Evolutionary conservation across 805 yeast species (phyloP), one percentile per base, ranked within the genome.

Genomic region (Candida vaughaniae): DNA sequence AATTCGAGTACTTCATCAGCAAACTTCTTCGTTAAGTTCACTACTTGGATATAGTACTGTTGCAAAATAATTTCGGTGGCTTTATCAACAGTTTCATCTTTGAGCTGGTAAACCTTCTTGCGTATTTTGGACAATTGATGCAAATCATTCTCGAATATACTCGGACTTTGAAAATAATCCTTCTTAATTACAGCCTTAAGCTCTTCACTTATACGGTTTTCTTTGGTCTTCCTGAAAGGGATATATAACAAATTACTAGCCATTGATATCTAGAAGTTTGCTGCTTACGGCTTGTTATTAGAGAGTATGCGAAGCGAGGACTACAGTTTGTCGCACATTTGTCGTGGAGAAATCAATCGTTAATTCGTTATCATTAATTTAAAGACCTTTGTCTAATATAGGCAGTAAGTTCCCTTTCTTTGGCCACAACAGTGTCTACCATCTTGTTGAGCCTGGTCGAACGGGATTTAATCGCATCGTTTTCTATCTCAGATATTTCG

Each of bases 1-100:
- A 87, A 82, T 25, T 69, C 73, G 6, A 77, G 60, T 14, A 72
- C 64, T 43, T 82, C 82, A 19, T 67, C 66, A 0, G 93, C 88
- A 41, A 90, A 82, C 51, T 83, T 85, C 32, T 58, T 39, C 25
- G 58, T 57, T 6, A 85, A 39, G 6, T 64, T 64, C 1, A 58
- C 41, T 8, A 85, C 45, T 29, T 71, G 70, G 4, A 59, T 43
- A 45, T 67, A 74, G 52, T 84, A 86, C 29, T 69, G 54, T 29
- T 62, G 60, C 22, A 78, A 46, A 1, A 56, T 58, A 4, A 73
- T 37, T 25, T 66, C 65, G n/a, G 62, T 63, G 1, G 62, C 38
- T 0, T 71, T 52, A 5, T 45, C 47, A 1, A 49, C 44, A 4
- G 56, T 20, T 11, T 51, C 58, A 31, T 53, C 57, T 8, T 60